Base-by-base conservation (phyloP, 345 rosid species). In the Eucalyptus albens region DNA sequence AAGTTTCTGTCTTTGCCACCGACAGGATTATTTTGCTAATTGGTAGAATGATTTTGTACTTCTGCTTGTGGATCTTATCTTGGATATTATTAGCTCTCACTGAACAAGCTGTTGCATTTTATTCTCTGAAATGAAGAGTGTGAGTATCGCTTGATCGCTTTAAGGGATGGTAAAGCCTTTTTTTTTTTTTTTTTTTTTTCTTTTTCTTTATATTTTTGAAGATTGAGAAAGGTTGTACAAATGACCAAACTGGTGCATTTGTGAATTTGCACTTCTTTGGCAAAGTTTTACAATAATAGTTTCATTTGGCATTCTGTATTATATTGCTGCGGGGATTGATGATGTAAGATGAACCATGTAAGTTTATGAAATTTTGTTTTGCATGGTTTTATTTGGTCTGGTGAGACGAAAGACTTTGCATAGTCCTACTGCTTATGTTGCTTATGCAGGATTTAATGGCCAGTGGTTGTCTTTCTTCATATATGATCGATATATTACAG, bases 1-100 rank as follows among this genome's bases (percentile, higher is more conserved):
- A 91, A 94, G 96, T 86, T 87, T 55, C 69, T 40, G 85, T 40
- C 85, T 77, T 40, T 40, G 29, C 85, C 47, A 21, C 29, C 29
- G 16, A 40, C 42, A 62, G 56, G 88, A 90, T 90, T 67, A 50
- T 51, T 9, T 26, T 82, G 50, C 83, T 16, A 24, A 50, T 80
- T 31, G 85, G 85, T 77, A 40, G 47, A 77, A 77, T 77, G 47
- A 40, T 77, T 77, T 77, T 29, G 44, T 69, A 16, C 19, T 24
- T 88, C 62, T 8, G 69, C 90, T 77, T 40, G 83, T 77, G 89
- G 85, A 62, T 60, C 53, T 65, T 45, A 88, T 15, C 81, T 45
- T 22, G 50, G 60, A 26, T 87, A 60, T 87, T 72, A 62, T 51
- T 53, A 40, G n/a, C 65, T 53, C 15, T 77, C 85, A 40, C 47